Conservation (phyloP, 345 rosid species). For the Arabis hirsuta region DNA sequence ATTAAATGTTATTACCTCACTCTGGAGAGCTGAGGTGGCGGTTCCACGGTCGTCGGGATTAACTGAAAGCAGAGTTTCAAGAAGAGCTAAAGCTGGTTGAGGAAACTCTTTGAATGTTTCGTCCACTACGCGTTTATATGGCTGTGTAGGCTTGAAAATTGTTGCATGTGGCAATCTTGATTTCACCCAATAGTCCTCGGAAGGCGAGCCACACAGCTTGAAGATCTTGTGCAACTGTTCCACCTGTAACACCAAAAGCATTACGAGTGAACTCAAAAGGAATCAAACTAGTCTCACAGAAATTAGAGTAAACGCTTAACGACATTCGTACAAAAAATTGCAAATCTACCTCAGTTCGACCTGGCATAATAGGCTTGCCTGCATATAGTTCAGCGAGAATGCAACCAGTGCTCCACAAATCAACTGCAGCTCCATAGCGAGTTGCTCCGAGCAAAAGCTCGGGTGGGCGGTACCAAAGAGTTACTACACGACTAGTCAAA, state of each 20-base stretch:
- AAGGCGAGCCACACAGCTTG: constrained; percentile 97
- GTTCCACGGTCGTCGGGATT: constrained; percentile 95
- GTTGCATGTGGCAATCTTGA: constrained; percentile 98
- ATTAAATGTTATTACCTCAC: constrained; percentile 62
- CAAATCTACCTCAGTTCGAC: constrained; percentile 89
- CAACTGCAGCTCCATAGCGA: constrained; percentile 83
- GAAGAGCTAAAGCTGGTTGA: constrained; percentile 77
- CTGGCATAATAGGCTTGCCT: constrained; percentile 99
- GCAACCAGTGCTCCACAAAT: constrained; percentile 97
- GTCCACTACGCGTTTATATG: constrained; percentile 86
- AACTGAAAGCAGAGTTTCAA: constrained; percentile 83
- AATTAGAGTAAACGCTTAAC: constrained; percentile 8
- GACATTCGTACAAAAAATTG: neutral
- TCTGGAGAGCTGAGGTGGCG: constrained; percentile 75
- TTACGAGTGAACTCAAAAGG: constrained; percentile 24
- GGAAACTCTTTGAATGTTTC: constrained; percentile 97
- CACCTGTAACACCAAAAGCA: constrained; percentile 59
- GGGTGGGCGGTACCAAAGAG: constrained; percentile 98
- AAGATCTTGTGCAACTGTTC: constrained; percentile 98
- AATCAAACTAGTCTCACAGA: constrained; percentile 1
- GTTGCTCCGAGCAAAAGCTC: constrained; percentile 98
- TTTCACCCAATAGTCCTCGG: constrained; percentile 93
- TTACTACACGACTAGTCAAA: constrained; percentile 94
- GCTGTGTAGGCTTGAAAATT: constrained; percentile 96
- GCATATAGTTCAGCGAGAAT: constrained; percentile 94